Conservation (phyloP, 192 early-diverging fungal species). For the Physocladia obscura region DNA sequence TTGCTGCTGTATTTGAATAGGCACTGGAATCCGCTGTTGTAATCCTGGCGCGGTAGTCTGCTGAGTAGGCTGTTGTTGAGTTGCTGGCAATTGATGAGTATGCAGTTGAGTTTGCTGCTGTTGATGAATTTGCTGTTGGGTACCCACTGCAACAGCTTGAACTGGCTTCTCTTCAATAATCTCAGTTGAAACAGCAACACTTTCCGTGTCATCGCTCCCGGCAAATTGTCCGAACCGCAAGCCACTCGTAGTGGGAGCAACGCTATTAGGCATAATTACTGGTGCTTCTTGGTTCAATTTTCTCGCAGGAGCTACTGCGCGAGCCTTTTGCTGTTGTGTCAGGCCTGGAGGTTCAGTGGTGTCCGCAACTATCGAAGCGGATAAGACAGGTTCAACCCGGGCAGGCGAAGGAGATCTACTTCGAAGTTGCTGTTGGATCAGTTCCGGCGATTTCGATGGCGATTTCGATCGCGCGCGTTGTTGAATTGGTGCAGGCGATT, state of each 20-base stretch:
- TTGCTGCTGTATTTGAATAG: conserved; percentile 12
- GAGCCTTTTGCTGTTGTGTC: conserved; percentile 25
- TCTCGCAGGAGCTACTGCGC: conserved; percentile 54
- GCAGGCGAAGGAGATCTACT: not conserved
- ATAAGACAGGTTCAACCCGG: too few species aligned
- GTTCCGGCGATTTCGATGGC: not conserved
- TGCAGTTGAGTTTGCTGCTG: too few species aligned
- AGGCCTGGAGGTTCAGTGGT: conserved; percentile 35
- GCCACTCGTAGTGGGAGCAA: conserved; percentile 69
- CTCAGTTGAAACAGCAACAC: not conserved
- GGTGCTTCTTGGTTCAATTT: conserved; percentile 87
- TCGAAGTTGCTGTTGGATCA: not conserved
- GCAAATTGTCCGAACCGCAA: conserved; percentile 60
- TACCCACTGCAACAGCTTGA: too few species aligned
- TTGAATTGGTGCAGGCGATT: not conserved
- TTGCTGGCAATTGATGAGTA: too few species aligned
- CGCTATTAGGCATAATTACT: conserved; percentile 79
- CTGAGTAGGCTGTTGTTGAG: too few species aligned
- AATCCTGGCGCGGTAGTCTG: conserved; percentile 8
- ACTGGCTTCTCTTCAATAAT: too few species aligned
- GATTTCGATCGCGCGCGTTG: conserved; percentile 23
- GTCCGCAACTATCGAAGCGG: too few species aligned
- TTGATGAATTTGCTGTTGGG: too few species aligned
- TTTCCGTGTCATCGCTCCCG: conserved; percentile 41
- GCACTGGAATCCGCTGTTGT: conserved; percentile 15